phyloP scores from a whole-genome alignment of 352 stramenopile species.

The Globisporangium apiculatum region DNA sequence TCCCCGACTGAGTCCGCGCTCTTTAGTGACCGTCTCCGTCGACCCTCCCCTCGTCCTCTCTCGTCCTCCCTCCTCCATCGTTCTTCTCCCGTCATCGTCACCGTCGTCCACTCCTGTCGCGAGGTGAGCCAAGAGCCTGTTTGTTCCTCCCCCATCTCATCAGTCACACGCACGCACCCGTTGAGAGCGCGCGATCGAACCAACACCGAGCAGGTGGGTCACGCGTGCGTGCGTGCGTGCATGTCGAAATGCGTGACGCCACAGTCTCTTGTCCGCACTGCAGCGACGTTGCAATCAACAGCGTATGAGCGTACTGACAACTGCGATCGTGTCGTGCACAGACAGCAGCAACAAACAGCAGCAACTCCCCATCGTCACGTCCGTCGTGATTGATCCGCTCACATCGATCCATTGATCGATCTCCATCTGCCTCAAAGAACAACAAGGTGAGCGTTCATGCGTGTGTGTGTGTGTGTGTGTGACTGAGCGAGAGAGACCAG shows the following conservation, averaged over 20 bases:
- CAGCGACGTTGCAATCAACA: too few species aligned
- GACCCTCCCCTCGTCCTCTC: too few species aligned
- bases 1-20: too few species aligned
- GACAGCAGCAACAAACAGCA: not conserved
- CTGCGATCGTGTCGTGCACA: not conserved
- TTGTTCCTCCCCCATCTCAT: too few species aligned
- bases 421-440: constrained; percentile 5
- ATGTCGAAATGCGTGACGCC: not conserved
- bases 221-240: not conserved
- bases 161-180: too few species aligned
- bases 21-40: too few species aligned
- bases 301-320: too few species aligned
- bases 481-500: not conserved
- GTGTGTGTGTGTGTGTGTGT: not conserved
- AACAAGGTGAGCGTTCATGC: not conserved
- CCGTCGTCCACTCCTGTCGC: too few species aligned
- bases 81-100: too few species aligned
- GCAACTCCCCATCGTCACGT: constrained; percentile 4
- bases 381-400: constrained; percentile 9
- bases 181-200: not conserved
- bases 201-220: not conserved
- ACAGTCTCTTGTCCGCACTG: too few species aligned
- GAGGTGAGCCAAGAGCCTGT: too few species aligned
- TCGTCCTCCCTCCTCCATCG: too few species aligned
- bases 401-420: constrained; percentile 19